A percentile compares a stretch with the other conserved stretches of the same genome.
These are phyloP conservation scores for Entoloma clypeatum DNA, from an alignment of 1,284 basidiomycete genomes.

Conservation along the genomic window DNA sequence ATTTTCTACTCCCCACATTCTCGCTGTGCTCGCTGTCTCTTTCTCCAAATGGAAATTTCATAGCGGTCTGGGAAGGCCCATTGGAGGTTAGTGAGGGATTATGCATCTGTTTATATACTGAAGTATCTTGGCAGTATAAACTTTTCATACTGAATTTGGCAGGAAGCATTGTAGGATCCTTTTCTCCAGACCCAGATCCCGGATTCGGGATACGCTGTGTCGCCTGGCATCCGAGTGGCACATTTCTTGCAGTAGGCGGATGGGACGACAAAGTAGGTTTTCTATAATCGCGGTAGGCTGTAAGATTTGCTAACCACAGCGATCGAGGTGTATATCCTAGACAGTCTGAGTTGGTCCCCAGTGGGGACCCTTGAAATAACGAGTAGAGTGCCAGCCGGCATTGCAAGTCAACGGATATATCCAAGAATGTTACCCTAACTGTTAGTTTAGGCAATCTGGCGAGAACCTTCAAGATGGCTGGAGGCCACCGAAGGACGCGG, in stretches of 20 bases:
- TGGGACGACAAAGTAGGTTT: constrained; percentile 76
- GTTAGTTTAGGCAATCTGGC: constrained; percentile 64
- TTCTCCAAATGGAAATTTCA: constrained; percentile 76
- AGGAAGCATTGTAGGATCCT: constrained; percentile 67
- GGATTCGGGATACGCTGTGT: constrained; percentile 75
- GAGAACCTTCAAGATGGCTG: constrained; percentile 78
- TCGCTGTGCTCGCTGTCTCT: constrained; percentile 74
- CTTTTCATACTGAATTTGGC: constrained; percentile 71
- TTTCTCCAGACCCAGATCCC: constrained; percentile 68
- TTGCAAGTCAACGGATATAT: constrained; percentile 41
- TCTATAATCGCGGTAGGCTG: background rate
- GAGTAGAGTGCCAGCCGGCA: constrained; percentile 48
- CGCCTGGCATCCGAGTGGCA: constrained; percentile 80
- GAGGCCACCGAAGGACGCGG: constrained; percentile 75
- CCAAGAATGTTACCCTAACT: constrained; percentile 3
- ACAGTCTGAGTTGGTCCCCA: constrained; percentile 76
- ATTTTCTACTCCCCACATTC: constrained; percentile 77
- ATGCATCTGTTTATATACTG: constrained; percentile 2
- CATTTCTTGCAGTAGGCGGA: constrained; percentile 74
- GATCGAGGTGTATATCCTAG: constrained; percentile 69
- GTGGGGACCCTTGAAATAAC: constrained; percentile 61
- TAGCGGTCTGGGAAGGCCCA: constrained; percentile 82
- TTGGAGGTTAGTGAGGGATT: constrained; percentile 54
- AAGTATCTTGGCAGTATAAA: constrained; percentile 61
- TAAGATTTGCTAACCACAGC: background rate